A percentile compares a stretch with the other conserved stretches of the same genome.
Evolutionary conservation across 169 alveolate genomes (phyloP).

Genomic region (Perkinsus olseni): DNA sequence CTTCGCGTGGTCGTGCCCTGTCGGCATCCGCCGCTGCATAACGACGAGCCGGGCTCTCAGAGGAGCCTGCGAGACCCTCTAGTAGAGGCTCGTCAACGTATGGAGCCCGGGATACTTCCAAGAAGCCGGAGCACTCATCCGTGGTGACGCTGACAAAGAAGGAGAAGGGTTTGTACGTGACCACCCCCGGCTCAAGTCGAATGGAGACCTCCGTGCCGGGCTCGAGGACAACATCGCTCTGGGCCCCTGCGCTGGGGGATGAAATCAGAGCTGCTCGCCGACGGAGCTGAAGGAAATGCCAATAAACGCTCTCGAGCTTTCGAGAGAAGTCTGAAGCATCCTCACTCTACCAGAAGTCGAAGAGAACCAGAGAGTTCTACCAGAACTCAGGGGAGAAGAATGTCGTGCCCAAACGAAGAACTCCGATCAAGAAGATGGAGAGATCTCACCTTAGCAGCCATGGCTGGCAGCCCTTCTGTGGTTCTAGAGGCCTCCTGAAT

Average conservation of each 20-base stretch:
- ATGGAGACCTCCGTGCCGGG: background rate
- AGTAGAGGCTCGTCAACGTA: background rate
- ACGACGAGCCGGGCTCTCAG: background rate
- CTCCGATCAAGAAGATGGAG: background rate
- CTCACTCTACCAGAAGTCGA: too few species aligned
- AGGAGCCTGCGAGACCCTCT: background rate
- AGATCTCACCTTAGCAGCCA: background rate
- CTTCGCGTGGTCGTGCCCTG: background rate
- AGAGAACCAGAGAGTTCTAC: background rate
- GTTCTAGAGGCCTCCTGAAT: background rate
- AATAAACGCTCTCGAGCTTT: background rate
- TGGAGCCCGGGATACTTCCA: background rate
- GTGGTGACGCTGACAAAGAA: background rate
- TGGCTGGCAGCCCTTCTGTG: background rate
- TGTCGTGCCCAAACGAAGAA: too few species aligned
- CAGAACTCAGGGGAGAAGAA: too few species aligned
- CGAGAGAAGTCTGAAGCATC: too few species aligned
- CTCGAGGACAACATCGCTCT: background rate
- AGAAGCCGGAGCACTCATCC: background rate
- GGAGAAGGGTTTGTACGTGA: background rate
- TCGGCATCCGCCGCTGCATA: background rate
- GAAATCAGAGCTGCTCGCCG: background rate
- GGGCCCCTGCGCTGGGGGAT: background rate
- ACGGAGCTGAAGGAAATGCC: background rate
- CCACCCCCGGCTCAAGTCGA: background rate